Conservation (phyloP, 345 rosid species). For the Rubroshorea leprosula region DNA sequence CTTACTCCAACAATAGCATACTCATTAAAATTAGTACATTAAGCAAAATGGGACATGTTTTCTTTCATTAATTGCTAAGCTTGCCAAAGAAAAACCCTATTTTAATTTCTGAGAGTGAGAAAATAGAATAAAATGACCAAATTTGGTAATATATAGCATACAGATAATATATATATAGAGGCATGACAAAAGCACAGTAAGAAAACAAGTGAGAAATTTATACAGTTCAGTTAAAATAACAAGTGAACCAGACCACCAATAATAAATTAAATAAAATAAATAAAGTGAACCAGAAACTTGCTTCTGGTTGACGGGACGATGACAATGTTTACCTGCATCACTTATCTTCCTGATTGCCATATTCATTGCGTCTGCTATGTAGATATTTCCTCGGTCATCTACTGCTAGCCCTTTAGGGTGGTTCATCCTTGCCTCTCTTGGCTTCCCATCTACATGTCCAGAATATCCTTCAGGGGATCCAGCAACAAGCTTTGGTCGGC, state of each 20-base stretch:
- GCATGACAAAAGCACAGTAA: neutral
- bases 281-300: neutral
- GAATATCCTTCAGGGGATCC: constrained; percentile 83
- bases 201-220: neutral
- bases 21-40: neutral
- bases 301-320: neutral
- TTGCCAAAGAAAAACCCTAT: neutral
- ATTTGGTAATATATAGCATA: neutral
- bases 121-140: neutral
- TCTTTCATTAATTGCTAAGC: neutral
- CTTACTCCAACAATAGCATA: neutral
- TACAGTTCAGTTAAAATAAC: neutral
- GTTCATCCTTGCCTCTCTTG: constrained; percentile 78
- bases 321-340: constrained; percentile 53
- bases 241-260: too few relatives aligned
- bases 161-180: neutral
- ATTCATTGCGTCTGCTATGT: constrained; percentile 80
- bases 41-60: neutral
- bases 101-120: neutral
- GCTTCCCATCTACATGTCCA: constrained; percentile 89
- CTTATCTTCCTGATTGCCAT: constrained; percentile 92
- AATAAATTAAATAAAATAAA: too few relatives aligned
- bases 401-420: constrained; percentile 87
- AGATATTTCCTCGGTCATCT: constrained; percentile 88
- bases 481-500: constrained; percentile 79